Conservation (phyloP, 2,329 filamentous ascomycete species). For the Epichloe uncinata region DNA sequence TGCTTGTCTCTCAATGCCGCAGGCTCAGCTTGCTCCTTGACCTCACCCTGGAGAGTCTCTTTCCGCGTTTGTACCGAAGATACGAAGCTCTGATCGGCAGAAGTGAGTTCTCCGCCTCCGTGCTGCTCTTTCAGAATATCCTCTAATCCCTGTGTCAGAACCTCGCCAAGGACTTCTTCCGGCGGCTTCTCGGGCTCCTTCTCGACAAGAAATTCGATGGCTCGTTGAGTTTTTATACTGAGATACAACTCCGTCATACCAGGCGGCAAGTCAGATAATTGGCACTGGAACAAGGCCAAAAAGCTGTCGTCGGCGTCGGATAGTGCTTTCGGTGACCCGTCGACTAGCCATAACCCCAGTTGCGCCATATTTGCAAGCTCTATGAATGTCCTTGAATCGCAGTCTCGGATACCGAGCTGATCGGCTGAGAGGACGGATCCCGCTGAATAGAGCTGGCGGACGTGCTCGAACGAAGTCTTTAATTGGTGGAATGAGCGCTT, state of each 20-base stretch:
- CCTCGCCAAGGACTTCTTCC: slow-evolving; percentile 41
- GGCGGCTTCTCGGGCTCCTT: slow-evolving; percentile 34
- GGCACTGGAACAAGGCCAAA: slow-evolving; percentile 29
- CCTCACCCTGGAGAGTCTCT: slow-evolving; percentile 19
- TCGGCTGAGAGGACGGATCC: slow-evolving; percentile 19
- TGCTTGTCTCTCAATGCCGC: slow-evolving; percentile 24
- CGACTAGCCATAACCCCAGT: slow-evolving; percentile 27
- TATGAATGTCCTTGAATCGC: slow-evolving; percentile 23
- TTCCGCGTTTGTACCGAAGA: slow-evolving; percentile 20
- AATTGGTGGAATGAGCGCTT: slow-evolving; percentile 19
- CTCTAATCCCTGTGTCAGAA: slow-evolving; percentile 44
- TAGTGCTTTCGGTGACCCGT: slow-evolving; percentile 24
- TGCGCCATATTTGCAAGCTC: slow-evolving; percentile 37
- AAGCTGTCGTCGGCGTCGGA: slow-evolving; percentile 32
- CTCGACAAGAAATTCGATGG: slow-evolving; percentile 40
- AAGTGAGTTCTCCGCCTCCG: slow-evolving; percentile 17
- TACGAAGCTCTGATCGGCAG: slow-evolving; percentile 23
- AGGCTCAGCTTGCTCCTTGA: slow-evolving; percentile 11
- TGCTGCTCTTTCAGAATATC: slow-evolving; percentile 26
- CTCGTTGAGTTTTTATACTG: slow-evolving; percentile 32
- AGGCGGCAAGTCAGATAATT: slow-evolving; percentile 30
- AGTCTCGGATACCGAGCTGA: slow-evolving; percentile 20
- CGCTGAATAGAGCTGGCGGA: slow-evolving; percentile 21
- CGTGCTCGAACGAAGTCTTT: slow-evolving; percentile 19
- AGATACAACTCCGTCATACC: slow-evolving; percentile 31